A percentile compares a stretch with the other conserved stretches of the same genome.
phyloP scores from a whole-genome alignment of 2,329 filamentous ascomycete genomes.

The Cephalotrichum gorgonifer region DNA sequence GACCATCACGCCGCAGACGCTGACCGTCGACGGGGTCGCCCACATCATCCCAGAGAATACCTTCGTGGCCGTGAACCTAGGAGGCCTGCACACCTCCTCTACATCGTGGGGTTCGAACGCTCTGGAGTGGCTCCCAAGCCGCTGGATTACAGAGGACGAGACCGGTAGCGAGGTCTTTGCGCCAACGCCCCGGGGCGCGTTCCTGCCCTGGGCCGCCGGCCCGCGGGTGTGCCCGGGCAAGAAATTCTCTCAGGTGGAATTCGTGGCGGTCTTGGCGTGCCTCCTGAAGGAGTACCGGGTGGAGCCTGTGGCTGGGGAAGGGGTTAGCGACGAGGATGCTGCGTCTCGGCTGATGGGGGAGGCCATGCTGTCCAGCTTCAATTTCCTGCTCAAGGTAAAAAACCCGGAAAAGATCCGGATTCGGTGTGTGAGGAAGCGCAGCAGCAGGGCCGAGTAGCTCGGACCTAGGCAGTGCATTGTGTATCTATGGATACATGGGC shows the following conservation, averaged over 20 bases:
- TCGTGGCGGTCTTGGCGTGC: conserved; percentile 31
- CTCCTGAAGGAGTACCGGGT: conserved; percentile 18
- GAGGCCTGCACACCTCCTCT: conserved; percentile 16
- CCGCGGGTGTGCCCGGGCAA: conserved; percentile 39
- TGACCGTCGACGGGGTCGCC: conserved; percentile 14
- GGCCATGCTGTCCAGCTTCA: conserved; percentile 13
- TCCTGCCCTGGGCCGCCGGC: conserved; percentile 35
- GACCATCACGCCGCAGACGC: conserved; percentile 10
- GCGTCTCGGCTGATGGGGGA: conserved; percentile 11
- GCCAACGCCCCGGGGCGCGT: conserved; percentile 14
- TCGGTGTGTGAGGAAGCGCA: conserved; percentile 9
- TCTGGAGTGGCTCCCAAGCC: conserved; percentile 23
- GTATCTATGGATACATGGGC: too few relatives aligned
- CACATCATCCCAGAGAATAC: conserved; percentile 19
- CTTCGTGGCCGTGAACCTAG: conserved; percentile 22
- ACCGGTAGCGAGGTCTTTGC: too few relatives aligned
- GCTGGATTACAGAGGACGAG: conserved; percentile 26
- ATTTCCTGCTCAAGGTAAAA: conserved; percentile 14
- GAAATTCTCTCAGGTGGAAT: conserved; percentile 47
- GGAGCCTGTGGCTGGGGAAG: conserved; percentile 9
- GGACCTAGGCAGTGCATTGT: too few relatives aligned
- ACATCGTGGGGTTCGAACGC: conserved; percentile 20
- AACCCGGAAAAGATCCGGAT: conserved; percentile 12
- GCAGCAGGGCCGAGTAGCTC: too few relatives aligned
- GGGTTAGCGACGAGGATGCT: conserved; percentile 7